Conservation (phyloP, 441 rosid genomes). For the Rhodomyrtus psidioides region DNA sequence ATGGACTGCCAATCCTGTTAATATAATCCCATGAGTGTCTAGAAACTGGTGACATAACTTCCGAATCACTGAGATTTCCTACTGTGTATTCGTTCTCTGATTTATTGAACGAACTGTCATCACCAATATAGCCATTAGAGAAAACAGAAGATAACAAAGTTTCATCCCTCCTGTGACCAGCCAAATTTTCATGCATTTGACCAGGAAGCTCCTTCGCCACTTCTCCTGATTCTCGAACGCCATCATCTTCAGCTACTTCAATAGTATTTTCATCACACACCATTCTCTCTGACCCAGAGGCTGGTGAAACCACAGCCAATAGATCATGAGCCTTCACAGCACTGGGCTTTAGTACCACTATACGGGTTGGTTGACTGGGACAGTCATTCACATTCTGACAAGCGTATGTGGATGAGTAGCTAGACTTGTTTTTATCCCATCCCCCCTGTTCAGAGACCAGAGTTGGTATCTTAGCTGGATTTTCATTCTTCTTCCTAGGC, state of each 20-base stretch:
- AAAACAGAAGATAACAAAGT: slow-evolving; percentile 67
- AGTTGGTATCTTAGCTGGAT: slow-evolving; percentile 28
- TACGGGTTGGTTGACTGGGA: slow-evolving; percentile 60
- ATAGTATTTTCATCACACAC: slow-evolving; percentile 22
- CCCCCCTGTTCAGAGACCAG: slow-evolving; percentile 29
- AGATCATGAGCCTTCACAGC: slow-evolving; percentile 42
- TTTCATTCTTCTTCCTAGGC: slow-evolving; percentile 36
- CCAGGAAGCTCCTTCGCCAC: slow-evolving; percentile 44
- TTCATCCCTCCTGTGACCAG: slow-evolving; percentile 63
- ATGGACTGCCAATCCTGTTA: slow-evolving; percentile 66
- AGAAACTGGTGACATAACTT: slow-evolving; percentile 71
- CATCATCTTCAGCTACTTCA: slow-evolving; percentile 46
- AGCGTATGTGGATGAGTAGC: slow-evolving; percentile 28
- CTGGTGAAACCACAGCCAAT: slow-evolving; percentile 34
- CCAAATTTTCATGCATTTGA: slow-evolving; percentile 35
- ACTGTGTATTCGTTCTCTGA: slow-evolving; percentile 53
- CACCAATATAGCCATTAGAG: slow-evolving; percentile 76
- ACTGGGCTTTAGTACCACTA: slow-evolving; percentile 90
- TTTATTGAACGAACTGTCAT: slow-evolving; percentile 64
- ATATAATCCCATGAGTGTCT: slow-evolving; percentile 82
- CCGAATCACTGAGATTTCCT: slow-evolving; percentile 71
- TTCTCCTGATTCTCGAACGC: slow-evolving; percentile 43
- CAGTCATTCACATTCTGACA: slow-evolving; percentile 36
- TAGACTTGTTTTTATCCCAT: slow-evolving; percentile 32
- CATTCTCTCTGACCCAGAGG: slow-evolving; percentile 37